These are phyloP conservation scores for Ammopiptanthus mongolicus DNA, from an alignment of 306 rosid genomes.

Conservation along the genomic window DNA sequence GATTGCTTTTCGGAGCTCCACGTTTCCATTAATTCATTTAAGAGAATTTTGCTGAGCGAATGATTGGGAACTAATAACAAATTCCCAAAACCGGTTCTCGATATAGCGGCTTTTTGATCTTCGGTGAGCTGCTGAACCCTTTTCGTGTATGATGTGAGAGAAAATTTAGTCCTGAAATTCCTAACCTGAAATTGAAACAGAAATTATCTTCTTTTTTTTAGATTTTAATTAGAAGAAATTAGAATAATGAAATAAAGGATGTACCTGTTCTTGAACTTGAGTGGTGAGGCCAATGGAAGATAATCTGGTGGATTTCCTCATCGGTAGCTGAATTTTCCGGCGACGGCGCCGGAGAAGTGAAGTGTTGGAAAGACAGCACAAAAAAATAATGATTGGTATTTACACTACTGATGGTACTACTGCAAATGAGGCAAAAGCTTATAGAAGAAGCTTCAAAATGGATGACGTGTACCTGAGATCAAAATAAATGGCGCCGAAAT, in stretches of 20 bases:
- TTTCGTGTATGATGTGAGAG: constrained; percentile 22
- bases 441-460: not conserved
- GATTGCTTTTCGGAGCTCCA: constrained; percentile 30
- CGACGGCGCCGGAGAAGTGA: constrained; percentile 1
- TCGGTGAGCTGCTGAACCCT: constrained; percentile 31
- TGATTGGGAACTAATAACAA: constrained; percentile 33
- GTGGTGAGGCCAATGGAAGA: constrained; percentile 14
- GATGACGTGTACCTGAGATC: not conserved
- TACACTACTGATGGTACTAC: not conserved
- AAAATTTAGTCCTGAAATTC: constrained; percentile 26
- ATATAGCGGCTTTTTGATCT: constrained; percentile 27
- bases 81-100: constrained; percentile 28
- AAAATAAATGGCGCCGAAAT: not conserved
- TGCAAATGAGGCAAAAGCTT: not conserved
- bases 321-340: not conserved
- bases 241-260: not conserved
- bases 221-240: not conserved
- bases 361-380: not conserved
- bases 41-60: constrained; percentile 19
- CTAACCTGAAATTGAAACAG: constrained; percentile 7
- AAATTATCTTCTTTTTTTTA: not conserved
- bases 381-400: too few relatives aligned
- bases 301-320: constrained; percentile 35
- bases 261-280: constrained; percentile 27
- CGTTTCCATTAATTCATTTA: constrained; percentile 37